phyloP scores from a whole-genome alignment of 2,329 filamentous ascomycete species.

The Pseudogymnoascus sp. region DNA sequence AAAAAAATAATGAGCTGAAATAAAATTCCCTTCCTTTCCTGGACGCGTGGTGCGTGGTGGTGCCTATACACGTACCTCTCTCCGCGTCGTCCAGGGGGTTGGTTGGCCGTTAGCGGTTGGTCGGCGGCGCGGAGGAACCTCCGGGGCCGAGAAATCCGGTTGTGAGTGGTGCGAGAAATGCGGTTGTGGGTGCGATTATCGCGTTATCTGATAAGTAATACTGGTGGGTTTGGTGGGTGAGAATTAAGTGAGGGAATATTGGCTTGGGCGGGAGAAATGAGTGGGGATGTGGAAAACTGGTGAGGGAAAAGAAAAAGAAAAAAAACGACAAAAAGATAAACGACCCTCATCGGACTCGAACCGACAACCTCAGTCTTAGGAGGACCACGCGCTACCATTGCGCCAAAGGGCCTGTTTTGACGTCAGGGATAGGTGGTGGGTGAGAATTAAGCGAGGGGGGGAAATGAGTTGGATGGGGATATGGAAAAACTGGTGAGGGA shows the following conservation, averaged over 20 bases:
- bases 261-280: background rate
- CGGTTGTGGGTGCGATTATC: too few species aligned
- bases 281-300: background rate
- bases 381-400: slow-evolving; percentile 44
- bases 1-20: background rate
- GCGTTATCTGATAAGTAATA: too few species aligned
- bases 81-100: background rate
- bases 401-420: slow-evolving; percentile 28
- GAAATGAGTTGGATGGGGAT: too few species aligned
- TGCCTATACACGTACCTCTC: background rate
- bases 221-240: too few species aligned
- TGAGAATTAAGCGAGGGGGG: too few species aligned
- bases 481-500: too few species aligned
- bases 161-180: too few species aligned
- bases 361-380: slow-evolving; percentile 42
- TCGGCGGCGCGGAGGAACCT: too few species aligned
- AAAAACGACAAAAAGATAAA: background rate
- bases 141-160: too few species aligned
- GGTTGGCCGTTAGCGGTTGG: too few species aligned
- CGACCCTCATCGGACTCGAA: slow-evolving; percentile 25
- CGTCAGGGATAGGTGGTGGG: too few species aligned
- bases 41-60: background rate
- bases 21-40: background rate
- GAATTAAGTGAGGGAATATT: background rate
- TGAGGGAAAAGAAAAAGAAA: background rate